Conservation (phyloP, 176 grass and related monocot species). For the Sorghum bicolor region Sorghum_bicolor_NCBIv3 NC_012873.2:53786501-53787000, state of each 20-base stretch:
- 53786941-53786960: not conserved
- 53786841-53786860: constrained; percentile 32
- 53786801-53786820: constrained; percentile 6
- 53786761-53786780: not conserved
- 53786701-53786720: not conserved
- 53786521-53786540: not conserved
- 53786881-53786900: constrained; percentile 32
- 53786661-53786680: not conserved
- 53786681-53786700: not conserved
- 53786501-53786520: not conserved
- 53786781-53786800: not conserved
- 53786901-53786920: not conserved
- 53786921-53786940: constrained; percentile 18
- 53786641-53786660: not conserved
- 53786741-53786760: not conserved
- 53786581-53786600: not conserved
- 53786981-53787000: not conserved
- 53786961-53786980: not conserved
- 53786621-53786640: not conserved
- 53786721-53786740: not conserved
- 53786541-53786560: not conserved
- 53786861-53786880: constrained; percentile 27
- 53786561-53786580: not conserved
- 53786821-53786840: constrained; percentile 7
- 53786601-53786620: not conserved